Conservation (phyloP, 768 basidiomycete genomes). For the Pisolithus albus region DNA sequence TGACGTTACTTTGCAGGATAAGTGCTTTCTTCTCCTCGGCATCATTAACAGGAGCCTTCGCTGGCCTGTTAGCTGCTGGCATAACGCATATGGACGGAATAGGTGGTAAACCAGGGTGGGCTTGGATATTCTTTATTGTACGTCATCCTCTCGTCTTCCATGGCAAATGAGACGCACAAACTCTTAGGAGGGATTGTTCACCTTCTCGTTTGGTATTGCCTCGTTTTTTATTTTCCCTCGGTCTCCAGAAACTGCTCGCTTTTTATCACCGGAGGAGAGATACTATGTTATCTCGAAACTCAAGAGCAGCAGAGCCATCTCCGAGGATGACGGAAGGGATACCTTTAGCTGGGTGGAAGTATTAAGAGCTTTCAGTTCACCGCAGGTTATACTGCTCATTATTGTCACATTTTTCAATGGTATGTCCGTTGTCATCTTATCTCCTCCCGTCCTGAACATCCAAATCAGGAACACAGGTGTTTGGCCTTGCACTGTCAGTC, state of each 20-base stretch:
- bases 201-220: too few relatives aligned
- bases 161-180: background rate
- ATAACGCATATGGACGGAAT: constrained; percentile 31
- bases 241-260: too few relatives aligned
- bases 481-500: constrained; percentile 20
- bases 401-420: constrained; percentile 50
- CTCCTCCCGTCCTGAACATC: background rate
- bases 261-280: constrained; percentile 39
- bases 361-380: constrained; percentile 37
- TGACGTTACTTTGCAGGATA: constrained; percentile 20
- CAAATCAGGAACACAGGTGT: constrained; percentile 11
- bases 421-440: constrained; percentile 16
- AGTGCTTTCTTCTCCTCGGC: constrained; percentile 36
- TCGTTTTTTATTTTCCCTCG: too few relatives aligned
- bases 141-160: background rate
- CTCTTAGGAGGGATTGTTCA: background rate
- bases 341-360: constrained; percentile 55
- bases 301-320: constrained; percentile 24
- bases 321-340: constrained; percentile 37
- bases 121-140: constrained; percentile 54
- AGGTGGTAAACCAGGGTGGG: constrained; percentile 45
- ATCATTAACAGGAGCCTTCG: constrained; percentile 54
- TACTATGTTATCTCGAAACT: constrained; percentile 33
- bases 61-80: constrained; percentile 55
- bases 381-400: constrained; percentile 49